These are phyloP conservation scores for Rhynchospora tenuis DNA, from an alignment of 176 grass and related monocot genomes.

Conservation along the genomic window DNA sequence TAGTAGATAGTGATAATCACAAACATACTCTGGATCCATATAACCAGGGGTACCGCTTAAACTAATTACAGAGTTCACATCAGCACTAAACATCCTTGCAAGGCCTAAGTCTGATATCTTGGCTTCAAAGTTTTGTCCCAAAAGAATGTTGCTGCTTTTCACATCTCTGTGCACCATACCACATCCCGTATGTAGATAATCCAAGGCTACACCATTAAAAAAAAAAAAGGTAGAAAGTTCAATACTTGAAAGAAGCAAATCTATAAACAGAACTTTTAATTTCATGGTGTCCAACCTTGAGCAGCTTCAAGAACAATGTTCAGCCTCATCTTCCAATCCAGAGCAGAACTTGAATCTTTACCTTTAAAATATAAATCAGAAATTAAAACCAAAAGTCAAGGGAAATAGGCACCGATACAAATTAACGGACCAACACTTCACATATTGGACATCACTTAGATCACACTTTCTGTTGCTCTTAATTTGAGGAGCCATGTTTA, in stretches of 20 bases:
- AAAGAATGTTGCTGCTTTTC: constrained; percentile 52
- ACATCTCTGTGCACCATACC: constrained; percentile 49
- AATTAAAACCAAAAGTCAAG: not conserved
- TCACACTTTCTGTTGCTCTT: not conserved
- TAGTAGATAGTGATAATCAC: not conserved
- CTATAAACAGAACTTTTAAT: not conserved
- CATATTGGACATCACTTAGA: not conserved
- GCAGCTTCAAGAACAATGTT: constrained; percentile 34
- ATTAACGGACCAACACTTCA: not conserved
- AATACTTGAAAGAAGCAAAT: not conserved
- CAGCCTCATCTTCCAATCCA: constrained; percentile 32
- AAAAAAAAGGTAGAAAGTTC: not conserved
- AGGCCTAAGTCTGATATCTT: constrained; percentile 61
- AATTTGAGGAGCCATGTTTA: not conserved
- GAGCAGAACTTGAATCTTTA: not conserved
- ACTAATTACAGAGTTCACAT: constrained; percentile 14
- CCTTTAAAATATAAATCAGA: constrained; percentile 20
- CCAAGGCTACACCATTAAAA: constrained; percentile 32
- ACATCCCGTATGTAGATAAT: constrained; percentile 49
- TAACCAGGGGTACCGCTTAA: constrained; percentile 47
- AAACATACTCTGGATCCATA: constrained; percentile 54
- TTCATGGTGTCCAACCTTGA: constrained; percentile 22
- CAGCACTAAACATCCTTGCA: constrained; percentile 18
- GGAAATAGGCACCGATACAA: not conserved
- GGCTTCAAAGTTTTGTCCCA: constrained; percentile 28